Conservation (phyloP, 2,329 filamentous ascomycete genomes). For the Fusarium veterinarium region DNA sequence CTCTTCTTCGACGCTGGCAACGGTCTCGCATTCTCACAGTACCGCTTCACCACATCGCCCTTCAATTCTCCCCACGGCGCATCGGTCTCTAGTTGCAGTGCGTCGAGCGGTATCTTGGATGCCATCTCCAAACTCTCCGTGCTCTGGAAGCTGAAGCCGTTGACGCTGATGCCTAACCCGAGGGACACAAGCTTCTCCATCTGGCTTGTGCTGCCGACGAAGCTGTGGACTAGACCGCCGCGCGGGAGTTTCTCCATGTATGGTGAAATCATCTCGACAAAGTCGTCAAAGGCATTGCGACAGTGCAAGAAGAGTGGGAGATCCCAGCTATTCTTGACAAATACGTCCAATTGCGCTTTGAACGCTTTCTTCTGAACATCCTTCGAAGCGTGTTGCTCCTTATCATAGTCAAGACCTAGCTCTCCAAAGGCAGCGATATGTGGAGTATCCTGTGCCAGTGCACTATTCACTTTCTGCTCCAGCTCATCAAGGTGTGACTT, state of each 20-base stretch:
- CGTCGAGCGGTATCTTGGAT: constrained; percentile 36
- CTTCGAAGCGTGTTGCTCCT: constrained; percentile 56
- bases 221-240: constrained; percentile 43
- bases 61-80: constrained; percentile 46
- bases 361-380: constrained; percentile 42
- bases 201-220: constrained; percentile 38
- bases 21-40: constrained; percentile 52
- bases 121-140: constrained; percentile 42
- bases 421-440: constrained; percentile 61
- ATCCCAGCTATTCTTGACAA: constrained; percentile 42
- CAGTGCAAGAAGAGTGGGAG: constrained; percentile 44
- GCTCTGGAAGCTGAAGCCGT: constrained; percentile 57
- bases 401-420: constrained; percentile 62
- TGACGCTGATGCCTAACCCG: constrained; percentile 51
- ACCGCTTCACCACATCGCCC: constrained; percentile 51
- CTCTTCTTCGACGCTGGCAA: constrained; percentile 59
- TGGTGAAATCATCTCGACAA: constrained; percentile 51
- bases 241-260: constrained; percentile 48
- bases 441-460: constrained; percentile 39
- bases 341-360: constrained; percentile 41
- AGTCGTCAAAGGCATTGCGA: constrained; percentile 44
- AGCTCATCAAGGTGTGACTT: constrained; percentile 38
- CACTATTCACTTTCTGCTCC: constrained; percentile 40
- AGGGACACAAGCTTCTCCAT: constrained; percentile 43
- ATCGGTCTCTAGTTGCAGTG: constrained; percentile 45